Evolutionary conservation across 208 protist genomes (phyloP), one percentile per base, ranked within the genome.

Genomic region (Acanthamoeba healyi): DNA sequence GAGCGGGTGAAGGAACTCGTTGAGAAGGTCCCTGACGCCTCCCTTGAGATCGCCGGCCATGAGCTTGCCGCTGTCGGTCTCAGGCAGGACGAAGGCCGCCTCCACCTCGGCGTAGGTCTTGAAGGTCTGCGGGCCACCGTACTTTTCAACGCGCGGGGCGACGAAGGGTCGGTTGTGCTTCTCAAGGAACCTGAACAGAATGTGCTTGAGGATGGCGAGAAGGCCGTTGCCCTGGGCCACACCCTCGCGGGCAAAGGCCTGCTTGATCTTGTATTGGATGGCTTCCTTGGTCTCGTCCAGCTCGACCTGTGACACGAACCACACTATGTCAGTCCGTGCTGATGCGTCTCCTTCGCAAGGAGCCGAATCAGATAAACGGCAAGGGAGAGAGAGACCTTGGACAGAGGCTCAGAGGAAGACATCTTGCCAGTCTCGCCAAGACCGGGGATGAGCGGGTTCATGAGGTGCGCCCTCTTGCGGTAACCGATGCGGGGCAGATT

Each of bases 371-470:
- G n/a, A n/a, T 96, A 86, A 26, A 94, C 7, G 15, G 94, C 56
- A 42, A 49, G 44, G 12, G 44, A 49, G 44, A 49, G 44, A 49
- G 44, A 49, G 44, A 61, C 54, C 74, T 97, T 97, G 29, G 95
- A 96, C 74, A 95, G 82, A 24, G 93, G 56, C 32, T 94, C 93
- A 22, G 93, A 95, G 17, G 93, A 92, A 89, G 92, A 95, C 95
- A 97, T 97, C 95, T 97, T 96, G 63, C 56, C 81, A 2, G 86
- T 81, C 42, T 77, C 29, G n/a, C 90, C 63, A 17, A 97, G 95
- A 32, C 95, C 95, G 1, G 95, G 95, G 26, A 97, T 93, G 70
- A 97, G 94, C 24, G 94, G 88, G 90, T 97, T 97, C 95, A 97
- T 96, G 26, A 97, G 93, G 72, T 97, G 95, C 15, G 86, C 54